Percentiles rank a stretch among this genome's conserved stretches.
These are phyloP conservation scores for Aristolochia contorta DNA, from an alignment of 164 flowering plant species.

Conservation along the genomic window DNA sequence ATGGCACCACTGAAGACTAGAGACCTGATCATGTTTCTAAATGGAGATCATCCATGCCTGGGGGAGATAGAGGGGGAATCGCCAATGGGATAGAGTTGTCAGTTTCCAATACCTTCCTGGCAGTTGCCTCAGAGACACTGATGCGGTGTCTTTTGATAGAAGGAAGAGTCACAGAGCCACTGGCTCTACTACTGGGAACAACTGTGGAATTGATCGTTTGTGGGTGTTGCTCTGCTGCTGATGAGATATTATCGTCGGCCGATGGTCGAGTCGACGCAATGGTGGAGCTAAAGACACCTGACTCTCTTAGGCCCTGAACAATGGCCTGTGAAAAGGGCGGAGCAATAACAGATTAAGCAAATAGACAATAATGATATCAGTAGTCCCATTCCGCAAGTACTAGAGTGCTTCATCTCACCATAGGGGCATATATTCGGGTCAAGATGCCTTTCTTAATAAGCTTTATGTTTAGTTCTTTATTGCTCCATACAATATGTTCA, in stretches of 20 bases:
- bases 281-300: slow-evolving; percentile 60
- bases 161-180: slow-evolving; percentile 1
- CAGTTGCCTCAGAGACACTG: slow-evolving; percentile 1
- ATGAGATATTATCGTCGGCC: slow-evolving; percentile 41
- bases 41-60: slow-evolving; percentile 23
- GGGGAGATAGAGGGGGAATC: slow-evolving; percentile 46
- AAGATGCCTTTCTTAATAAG: slow-evolving; percentile 81
- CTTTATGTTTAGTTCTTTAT: slow-evolving; percentile 49
- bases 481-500: slow-evolving; percentile 88
- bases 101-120: slow-evolving; percentile 4
- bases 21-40: slow-evolving; percentile 5
- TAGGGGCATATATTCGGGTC: slow-evolving; percentile 90
- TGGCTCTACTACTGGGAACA: slow-evolving; percentile 1
- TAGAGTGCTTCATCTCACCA: slow-evolving; percentile 38
- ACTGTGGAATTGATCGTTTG: slow-evolving; percentile 6
- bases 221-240: slow-evolving; percentile 34
- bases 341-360: too few relatives aligned
- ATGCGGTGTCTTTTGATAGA: neutral
- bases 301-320: slow-evolving; percentile 62
- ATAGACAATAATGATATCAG: too few relatives aligned
- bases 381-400: too few relatives aligned
- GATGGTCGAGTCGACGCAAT: slow-evolving; percentile 36
- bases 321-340: slow-evolving; percentile 36
- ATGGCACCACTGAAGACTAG: slow-evolving; percentile 8
- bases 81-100: slow-evolving; percentile 19